A percentile compares a stretch with the other conserved stretches of the same genome.
phyloP scores from a whole-genome alignment of 1,284 basidiomycete genomes.

The Trichosporon ovoides region DNA sequence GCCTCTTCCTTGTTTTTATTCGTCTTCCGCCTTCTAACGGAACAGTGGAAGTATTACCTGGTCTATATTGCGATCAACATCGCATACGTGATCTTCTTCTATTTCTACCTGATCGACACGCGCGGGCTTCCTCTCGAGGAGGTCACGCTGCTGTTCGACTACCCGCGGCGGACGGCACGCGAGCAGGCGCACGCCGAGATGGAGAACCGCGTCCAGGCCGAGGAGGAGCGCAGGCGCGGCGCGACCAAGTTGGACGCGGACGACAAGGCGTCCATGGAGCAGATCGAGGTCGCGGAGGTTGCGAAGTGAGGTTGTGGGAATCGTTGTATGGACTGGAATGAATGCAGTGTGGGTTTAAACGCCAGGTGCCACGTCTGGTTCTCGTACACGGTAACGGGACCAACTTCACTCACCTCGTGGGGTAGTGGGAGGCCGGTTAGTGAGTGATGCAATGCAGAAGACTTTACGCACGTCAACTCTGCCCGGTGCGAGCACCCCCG shows the following conservation, averaged over 20 bases:
- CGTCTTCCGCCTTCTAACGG: not conserved
- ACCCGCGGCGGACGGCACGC: constrained; percentile 9
- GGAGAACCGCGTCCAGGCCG: constrained; percentile 3
- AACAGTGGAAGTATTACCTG: constrained; percentile 19
- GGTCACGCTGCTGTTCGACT: constrained; percentile 29
- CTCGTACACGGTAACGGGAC: too few relatives aligned
- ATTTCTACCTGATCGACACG: constrained; percentile 39
- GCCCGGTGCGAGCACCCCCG: too few relatives aligned
- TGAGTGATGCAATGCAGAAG: too few relatives aligned
- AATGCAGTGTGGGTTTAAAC: too few relatives aligned
- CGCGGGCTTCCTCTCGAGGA: constrained; percentile 34
- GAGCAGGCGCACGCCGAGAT: constrained; percentile 7
- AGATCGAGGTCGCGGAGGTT: not conserved
- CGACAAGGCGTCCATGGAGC: not conserved
- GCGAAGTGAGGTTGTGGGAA: not conserved
- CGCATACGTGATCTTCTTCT: constrained; percentile 22
- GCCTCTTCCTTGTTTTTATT: too few relatives aligned
- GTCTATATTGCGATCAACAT: constrained; percentile 34
- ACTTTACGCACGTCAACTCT: too few relatives aligned
- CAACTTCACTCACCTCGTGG: too few relatives aligned
- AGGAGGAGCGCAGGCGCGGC: constrained; percentile 8
- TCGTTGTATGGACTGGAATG: too few relatives aligned
- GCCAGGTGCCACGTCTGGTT: too few relatives aligned
- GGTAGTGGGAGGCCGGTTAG: too few relatives aligned
- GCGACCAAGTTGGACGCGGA: constrained; percentile 2